These are phyloP conservation scores for Pelargonium fulgidum DNA, from an alignment of 441 rosid genomes.

Conservation along the genomic window DNA sequence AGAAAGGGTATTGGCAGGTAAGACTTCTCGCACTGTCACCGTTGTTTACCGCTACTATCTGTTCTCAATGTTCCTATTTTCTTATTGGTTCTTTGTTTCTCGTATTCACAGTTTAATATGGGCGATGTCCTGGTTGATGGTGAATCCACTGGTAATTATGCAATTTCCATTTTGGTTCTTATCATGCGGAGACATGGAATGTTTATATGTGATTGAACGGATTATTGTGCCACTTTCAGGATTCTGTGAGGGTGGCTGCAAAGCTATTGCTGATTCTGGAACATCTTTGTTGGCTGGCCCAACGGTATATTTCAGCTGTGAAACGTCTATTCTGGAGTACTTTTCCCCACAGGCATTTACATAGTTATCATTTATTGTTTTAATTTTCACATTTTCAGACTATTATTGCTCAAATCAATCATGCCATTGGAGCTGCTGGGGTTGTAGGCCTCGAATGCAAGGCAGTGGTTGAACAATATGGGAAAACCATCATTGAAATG, in stretches of 20 bases:
- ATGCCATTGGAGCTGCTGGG: conserved; percentile 76
- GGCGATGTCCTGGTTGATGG: conserved; percentile 54
- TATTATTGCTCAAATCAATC: conserved; percentile 63
- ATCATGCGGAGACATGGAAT: neutral
- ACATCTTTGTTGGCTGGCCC: conserved; percentile 78
- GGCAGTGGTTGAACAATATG: conserved; percentile 58
- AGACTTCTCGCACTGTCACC: neutral
- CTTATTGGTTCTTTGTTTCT: conserved; percentile 4
- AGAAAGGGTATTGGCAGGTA: conserved; percentile 84
- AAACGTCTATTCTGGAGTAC: neutral
- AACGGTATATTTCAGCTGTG: conserved; percentile 36
- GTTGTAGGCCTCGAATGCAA: conserved; percentile 60
- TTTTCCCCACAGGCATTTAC: neutral
- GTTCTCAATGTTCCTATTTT: conserved; percentile 15
- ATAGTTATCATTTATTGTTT: neutral
- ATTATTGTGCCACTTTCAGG: conserved; percentile 28
- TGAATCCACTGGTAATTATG: conserved; percentile 46
- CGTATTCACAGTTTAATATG: conserved; percentile 49
- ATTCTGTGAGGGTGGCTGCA: conserved; percentile 55
- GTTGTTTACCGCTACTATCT: neutral
- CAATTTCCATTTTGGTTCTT: neutral
- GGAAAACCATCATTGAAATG: conserved; percentile 65
- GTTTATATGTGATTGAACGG: neutral
- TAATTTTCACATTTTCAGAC: conserved; percentile 40
- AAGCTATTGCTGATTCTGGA: conserved; percentile 77